Conservation (phyloP, 495 filamentous ascomycete genomes). For the Daldinia bambusicola region DNA sequence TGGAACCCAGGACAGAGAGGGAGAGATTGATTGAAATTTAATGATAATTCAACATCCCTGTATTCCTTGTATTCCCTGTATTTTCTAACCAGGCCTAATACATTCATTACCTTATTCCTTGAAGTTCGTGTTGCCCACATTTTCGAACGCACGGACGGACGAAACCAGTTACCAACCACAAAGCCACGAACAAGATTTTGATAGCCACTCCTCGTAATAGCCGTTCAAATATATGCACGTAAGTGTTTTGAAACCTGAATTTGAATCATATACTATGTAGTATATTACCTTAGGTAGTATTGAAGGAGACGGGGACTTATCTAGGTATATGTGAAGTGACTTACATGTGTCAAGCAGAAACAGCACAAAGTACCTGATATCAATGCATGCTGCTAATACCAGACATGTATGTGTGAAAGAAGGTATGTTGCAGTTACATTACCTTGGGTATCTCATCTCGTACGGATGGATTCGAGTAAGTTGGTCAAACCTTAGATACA, state of each 20-base stretch:
- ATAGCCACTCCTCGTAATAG: constrained; percentile 5
- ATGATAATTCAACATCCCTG: constrained; percentile 18
- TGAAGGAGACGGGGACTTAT: too few relatives aligned
- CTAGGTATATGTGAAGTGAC: too few relatives aligned
- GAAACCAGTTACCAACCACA: not conserved
- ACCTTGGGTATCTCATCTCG: not conserved
- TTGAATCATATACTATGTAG: not conserved
- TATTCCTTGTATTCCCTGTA: not conserved
- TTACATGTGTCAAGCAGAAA: not conserved
- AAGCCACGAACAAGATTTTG: not conserved
- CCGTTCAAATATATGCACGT: not conserved
- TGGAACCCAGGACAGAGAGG: not conserved
- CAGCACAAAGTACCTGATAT: not conserved
- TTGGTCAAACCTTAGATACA: not conserved
- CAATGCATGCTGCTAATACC: too few relatives aligned
- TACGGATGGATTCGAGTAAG: constrained; percentile 15
- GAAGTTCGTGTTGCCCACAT: constrained; percentile 34
- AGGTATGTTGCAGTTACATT: not conserved
- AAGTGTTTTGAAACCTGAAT: too few relatives aligned
- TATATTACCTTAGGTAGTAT: not conserved
- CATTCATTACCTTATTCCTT: constrained; percentile 23
- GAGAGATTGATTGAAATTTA: constrained; percentile 5
- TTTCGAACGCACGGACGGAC: constrained; percentile 21
- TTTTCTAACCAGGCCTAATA: not conserved
- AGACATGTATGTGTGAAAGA: not conserved